These are phyloP conservation scores for Pseudocohnilembus persalinus DNA, from an alignment of 169 alveolate genomes.

Conservation along the genomic window DNA sequence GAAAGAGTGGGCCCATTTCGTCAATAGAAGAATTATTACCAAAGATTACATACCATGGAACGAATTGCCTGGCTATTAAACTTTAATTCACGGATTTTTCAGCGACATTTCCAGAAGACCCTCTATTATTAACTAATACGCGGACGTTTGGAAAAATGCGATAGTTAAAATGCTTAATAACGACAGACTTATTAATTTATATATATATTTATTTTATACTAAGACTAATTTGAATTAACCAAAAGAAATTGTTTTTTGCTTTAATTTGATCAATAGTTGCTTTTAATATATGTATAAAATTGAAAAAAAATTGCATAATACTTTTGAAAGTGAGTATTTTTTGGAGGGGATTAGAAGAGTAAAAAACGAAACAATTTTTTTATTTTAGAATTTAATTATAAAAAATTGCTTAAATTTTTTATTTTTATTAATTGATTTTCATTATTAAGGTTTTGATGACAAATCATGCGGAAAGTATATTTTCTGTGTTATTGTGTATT, in stretches of 20 bases:
- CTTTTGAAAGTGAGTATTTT: not conserved
- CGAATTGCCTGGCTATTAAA: not conserved
- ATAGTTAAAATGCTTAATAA: not conserved
- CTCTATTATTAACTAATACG: not conserved
- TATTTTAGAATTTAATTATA: too few relatives aligned
- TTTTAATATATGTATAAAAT: too few relatives aligned
- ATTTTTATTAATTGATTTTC: too few relatives aligned
- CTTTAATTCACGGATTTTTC: not conserved
- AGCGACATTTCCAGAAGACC: not conserved
- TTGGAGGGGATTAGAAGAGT: not conserved
- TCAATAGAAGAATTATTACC: not conserved
- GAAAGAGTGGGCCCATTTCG: not conserved
- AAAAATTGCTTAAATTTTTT: too few relatives aligned
- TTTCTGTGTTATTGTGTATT: not conserved
- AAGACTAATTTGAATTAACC: not conserved
- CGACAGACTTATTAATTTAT: not conserved
- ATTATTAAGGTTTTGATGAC: too few relatives aligned
- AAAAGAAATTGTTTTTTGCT: not conserved
- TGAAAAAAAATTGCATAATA: not conserved
- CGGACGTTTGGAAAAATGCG: not conserved
- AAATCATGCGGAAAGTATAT: not conserved
- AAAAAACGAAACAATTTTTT: too few relatives aligned
- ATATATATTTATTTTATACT: too few relatives aligned
- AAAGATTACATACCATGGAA: not conserved
- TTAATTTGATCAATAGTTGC: not conserved